A percentile compares a stretch with the other conserved stretches of the same genome.
These are phyloP conservation scores for Entonaema liquescens DNA, from an alignment of 495 filamentous ascomycete species.

Conservation along the genomic window DNA sequence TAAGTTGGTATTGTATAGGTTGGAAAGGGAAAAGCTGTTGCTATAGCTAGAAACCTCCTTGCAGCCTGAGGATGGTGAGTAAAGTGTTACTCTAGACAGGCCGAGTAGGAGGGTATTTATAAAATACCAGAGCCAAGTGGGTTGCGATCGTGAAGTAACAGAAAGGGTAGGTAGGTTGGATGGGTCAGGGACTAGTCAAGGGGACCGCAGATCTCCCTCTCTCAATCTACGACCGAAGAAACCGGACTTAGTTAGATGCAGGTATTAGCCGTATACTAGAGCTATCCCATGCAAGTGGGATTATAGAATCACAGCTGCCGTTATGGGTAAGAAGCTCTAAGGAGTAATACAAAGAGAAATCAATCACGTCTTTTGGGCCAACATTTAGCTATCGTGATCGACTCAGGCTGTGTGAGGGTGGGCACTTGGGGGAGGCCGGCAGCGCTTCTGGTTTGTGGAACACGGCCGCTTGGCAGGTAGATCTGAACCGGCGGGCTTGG, in stretches of 20 bases:
- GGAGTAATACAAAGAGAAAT: constrained; percentile 19
- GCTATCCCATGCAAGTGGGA: constrained; percentile 28
- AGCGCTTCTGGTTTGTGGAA: constrained; percentile 33
- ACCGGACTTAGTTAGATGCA: constrained; percentile 16
- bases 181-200: constrained; percentile 23
- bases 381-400: constrained; percentile 32
- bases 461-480: constrained; percentile 36
- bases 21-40: constrained; percentile 6
- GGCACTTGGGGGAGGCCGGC: constrained; percentile 16
- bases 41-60: constrained; percentile 25
- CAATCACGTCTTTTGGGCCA: constrained; percentile 35
- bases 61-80: constrained; percentile 20
- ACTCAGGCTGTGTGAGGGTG: constrained; percentile 33
- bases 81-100: constrained; percentile 5
- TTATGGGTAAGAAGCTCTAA: constrained; percentile 28
- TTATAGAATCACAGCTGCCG: constrained; percentile 28
- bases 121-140: neutral
- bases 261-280: constrained; percentile 13
- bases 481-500: constrained; percentile 33
- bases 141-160: constrained; percentile 26
- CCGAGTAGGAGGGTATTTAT: constrained; percentile 28
- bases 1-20: constrained; percentile 17
- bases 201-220: constrained; percentile 29
- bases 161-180: constrained; percentile 30
- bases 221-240: constrained; percentile 32